These are phyloP conservation scores for Trichosanthes cucumerina DNA, from an alignment of 306 rosid species.

Conservation along the genomic window DNA sequence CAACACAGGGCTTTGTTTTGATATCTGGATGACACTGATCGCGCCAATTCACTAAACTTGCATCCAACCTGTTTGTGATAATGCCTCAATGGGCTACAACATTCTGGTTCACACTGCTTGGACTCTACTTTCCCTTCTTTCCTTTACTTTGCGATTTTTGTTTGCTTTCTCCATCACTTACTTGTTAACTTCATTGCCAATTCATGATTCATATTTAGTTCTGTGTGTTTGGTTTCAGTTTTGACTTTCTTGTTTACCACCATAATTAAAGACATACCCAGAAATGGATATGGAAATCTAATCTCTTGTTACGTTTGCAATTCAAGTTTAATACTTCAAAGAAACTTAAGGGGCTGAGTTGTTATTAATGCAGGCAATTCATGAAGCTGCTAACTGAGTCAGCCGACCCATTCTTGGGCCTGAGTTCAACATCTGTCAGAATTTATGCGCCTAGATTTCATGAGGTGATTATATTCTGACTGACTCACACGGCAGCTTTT, in stretches of 20 bases:
- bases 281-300: background rate
- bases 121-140: background rate
- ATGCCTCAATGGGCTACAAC: conserved; percentile 24
- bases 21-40: conserved; percentile 37
- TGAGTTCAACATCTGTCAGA: conserved; percentile 3
- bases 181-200: background rate
- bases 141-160: background rate
- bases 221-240: background rate
- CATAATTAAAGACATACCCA: background rate
- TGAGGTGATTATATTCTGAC: conserved; percentile 10
- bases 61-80: conserved; percentile 10
- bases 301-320: background rate
- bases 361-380: background rate
- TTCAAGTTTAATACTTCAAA: background rate
- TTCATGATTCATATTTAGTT: background rate
- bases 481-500: background rate
- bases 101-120: background rate
- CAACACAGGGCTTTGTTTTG: conserved; percentile 22
- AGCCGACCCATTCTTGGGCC: background rate
- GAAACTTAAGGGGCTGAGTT: background rate
- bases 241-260: background rate
- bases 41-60: conserved; percentile 25
- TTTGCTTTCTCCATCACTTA: background rate
- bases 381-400: background rate
- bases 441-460: conserved; percentile 10